Evolutionary conservation across 257 asterid genomes (phyloP), one percentile per base, ranked within the genome.

Genomic region (Capsicum rhomboideum): DNA sequence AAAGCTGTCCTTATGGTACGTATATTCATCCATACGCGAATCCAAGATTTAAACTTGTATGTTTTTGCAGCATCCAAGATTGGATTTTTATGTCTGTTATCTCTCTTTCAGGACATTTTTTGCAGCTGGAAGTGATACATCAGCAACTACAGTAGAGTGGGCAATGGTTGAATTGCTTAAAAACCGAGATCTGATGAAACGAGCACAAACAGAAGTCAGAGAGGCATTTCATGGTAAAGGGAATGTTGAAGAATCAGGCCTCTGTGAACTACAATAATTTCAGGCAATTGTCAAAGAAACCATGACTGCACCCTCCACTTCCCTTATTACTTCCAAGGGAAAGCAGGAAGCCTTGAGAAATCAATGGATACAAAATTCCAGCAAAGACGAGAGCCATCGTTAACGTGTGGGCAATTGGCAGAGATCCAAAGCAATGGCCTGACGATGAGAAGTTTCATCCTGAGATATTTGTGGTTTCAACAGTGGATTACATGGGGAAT

Each of bases 141-240:
- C 88, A 49, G 29, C 85, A 1, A 82, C 87, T 37, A 11, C 58
- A 1, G 29, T 84, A 59, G 80, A 75, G 14, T 82, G 83, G 87
- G 78, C 82, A 21, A 64, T 87, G 78, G 67, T 82, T 16, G 82
- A 87, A 78, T 49, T 84, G 85, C 44, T 84, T 17, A 75, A 66
- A 56, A 87, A 87, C 21, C 81, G 83, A 26, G 1, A 2, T 21
- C 9, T 81, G 50, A 52, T 80, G 44, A 44, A 55, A 78, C 85
- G 28, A 54, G 88, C 88, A 46, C 88, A 85, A 58, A 85, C 29
- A 3, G 87, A 87, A 29, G 78, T 85, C 63, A 83, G 91, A 81
- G 11, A 13, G 40, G 86, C 69, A 26, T 85, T 83, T 50, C 26
- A 23, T 1, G 37, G 42, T 21, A 69, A 55, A 17, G 16, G 82